These are phyloP conservation scores for Cladophialophora chaetospira DNA, from an alignment of 2,329 filamentous ascomycete genomes.

Conservation along the genomic window DNA sequence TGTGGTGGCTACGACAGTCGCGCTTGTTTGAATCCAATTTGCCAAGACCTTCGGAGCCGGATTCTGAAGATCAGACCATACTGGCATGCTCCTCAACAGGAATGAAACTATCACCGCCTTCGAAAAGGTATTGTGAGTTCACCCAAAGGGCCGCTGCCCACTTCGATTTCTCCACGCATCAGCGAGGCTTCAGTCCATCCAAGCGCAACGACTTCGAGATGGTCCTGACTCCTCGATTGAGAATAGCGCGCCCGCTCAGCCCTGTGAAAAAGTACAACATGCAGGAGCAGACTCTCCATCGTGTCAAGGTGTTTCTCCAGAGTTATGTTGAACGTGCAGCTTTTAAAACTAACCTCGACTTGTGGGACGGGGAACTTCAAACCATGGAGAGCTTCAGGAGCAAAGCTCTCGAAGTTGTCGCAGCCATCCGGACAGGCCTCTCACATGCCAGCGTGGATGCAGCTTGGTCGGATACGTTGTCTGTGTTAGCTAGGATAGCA, in stretches of 20 bases:
- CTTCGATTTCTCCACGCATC: no score
- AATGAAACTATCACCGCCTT: no score
- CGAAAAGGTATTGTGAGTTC: no score
- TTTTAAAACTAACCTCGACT: background rate
- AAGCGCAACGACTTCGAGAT: no score
- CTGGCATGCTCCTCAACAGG: no score
- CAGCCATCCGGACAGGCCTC: background rate
- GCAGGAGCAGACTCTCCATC: background rate
- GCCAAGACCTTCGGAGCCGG: no score
- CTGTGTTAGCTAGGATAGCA: background rate
- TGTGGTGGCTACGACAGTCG: no score
- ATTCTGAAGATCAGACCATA: no score
- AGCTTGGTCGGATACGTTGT: background rate
- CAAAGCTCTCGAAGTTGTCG: background rate
- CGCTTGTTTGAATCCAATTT: no score
- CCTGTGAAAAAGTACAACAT: background rate
- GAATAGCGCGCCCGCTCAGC: background rate
- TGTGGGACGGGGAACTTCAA: background rate
- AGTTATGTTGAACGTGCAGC: background rate
- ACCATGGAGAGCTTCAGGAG: background rate
- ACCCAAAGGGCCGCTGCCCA: no score
- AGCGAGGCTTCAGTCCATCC: no score
- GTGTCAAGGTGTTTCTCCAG: constrained; percentile 1
- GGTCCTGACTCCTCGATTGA: background rate
- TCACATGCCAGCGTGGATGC: background rate